phyloP scores from a whole-genome alignment of 768 basidiomycete species.

The Termitomyces sp. region DNA sequence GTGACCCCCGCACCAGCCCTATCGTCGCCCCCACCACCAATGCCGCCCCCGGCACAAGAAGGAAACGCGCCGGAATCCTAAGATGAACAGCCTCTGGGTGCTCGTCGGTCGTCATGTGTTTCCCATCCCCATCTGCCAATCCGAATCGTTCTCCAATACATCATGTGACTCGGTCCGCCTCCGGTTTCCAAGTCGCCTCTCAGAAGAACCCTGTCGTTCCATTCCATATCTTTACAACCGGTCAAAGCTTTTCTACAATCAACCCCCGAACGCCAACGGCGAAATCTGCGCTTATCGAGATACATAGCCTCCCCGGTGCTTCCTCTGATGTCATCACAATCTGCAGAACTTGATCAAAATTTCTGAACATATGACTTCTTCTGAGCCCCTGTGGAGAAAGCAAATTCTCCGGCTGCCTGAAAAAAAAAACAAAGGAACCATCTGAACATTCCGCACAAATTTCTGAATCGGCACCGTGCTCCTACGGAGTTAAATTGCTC shows the following conservation, averaged over 20 bases:
- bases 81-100: constrained; percentile 10
- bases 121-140: not conserved
- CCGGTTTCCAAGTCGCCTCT: not conserved
- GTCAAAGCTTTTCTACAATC: not conserved
- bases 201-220: not conserved
- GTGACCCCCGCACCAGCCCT: constrained; percentile 69
- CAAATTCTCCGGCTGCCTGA: too few species aligned
- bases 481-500: too few species aligned
- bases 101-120: constrained; percentile 11
- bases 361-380: too few species aligned
- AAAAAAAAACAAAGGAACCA: too few species aligned
- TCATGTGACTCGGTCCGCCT: constrained; percentile 10
- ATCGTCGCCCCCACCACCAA: constrained; percentile 58
- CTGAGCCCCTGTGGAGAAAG: too few species aligned
- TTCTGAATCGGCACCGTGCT: too few species aligned
- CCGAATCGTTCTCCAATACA: not conserved
- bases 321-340: too few species aligned
- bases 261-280: not conserved
- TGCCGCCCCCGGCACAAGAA: constrained; percentile 57
- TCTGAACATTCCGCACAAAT: too few species aligned
- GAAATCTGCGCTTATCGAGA: constrained; percentile 8
- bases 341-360: too few species aligned
- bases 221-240: not conserved
- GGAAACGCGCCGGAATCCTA: constrained; percentile 50
- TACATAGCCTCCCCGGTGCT: too few species aligned